Percentiles rank a stretch among this genome's conserved stretches.
phyloP scores from a whole-genome alignment of 768 basidiomycete species.

The Hypholoma sublateritium region DNA sequence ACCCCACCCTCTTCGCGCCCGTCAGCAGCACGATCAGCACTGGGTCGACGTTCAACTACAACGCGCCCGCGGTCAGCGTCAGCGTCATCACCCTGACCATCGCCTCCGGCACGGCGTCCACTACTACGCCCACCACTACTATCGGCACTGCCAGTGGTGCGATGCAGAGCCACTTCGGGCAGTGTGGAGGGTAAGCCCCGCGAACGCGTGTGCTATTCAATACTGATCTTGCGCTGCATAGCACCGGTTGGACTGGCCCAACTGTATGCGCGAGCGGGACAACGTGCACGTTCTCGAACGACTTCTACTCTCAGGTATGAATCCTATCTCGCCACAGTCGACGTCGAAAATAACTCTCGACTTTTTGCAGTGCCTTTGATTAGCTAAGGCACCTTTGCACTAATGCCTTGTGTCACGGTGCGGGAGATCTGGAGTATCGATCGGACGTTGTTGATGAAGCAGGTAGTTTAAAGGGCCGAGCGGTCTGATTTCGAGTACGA shows the following conservation, averaged over 20 bases:
- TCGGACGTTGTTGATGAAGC: too few species aligned
- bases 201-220: too few species aligned
- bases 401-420: too few species aligned
- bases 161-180: conserved; percentile 24
- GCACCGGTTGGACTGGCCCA: conserved; percentile 29
- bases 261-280: conserved; percentile 16
- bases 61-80: conserved; percentile 46
- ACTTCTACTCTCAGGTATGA: conserved; percentile 17
- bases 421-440: too few species aligned
- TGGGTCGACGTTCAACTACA: conserved; percentile 56
- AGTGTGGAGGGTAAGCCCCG: conserved; percentile 28
- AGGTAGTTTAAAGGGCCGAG: too few species aligned
- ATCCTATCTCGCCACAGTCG: background rate
- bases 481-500: too few species aligned
- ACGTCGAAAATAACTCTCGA: background rate
- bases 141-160: conserved; percentile 17
- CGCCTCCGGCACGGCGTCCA: conserved; percentile 8
- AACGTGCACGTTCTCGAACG: conserved; percentile 13
- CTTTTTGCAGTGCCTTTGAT: too few species aligned
- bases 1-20: conserved; percentile 49
- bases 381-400: too few species aligned
- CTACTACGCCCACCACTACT: conserved; percentile 15
- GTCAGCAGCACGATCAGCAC: conserved; percentile 42
- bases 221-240: conserved; percentile 4
- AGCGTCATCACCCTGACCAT: conserved; percentile 33